phyloP scores from a whole-genome alignment of 2,329 filamentous ascomycete genomes.

The Apiospora sp. region DNA sequence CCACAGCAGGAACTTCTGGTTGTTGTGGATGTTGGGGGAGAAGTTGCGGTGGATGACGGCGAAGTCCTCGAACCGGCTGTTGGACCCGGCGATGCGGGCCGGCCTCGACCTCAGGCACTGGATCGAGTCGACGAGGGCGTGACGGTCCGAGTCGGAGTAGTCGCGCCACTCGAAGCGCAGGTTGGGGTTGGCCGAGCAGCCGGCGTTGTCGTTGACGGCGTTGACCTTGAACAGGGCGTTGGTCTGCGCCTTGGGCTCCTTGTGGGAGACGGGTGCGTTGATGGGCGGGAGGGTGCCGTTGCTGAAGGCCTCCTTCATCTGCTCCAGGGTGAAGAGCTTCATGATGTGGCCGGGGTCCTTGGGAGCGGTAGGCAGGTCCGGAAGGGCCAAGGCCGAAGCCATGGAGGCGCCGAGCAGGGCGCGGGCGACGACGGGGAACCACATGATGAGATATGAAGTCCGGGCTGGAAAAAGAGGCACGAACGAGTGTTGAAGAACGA shows the following conservation, averaged over 20 bases:
- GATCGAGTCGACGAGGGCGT: slow-evolving; percentile 41
- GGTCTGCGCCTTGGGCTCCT: neutral
- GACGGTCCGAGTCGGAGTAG: slow-evolving; percentile 40
- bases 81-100: slow-evolving; percentile 36
- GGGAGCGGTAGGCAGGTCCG: neutral
- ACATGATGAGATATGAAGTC: slow-evolving; percentile 2
- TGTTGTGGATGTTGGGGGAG: slow-evolving; percentile 43
- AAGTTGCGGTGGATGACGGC: slow-evolving; percentile 42
- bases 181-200: slow-evolving; percentile 38
- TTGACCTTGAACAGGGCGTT: slow-evolving; percentile 3
- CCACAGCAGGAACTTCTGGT: slow-evolving; percentile 43
- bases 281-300: slow-evolving; percentile 21
- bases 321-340: slow-evolving; percentile 22
- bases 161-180: slow-evolving; percentile 43
- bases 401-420: slow-evolving; percentile 24
- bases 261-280: slow-evolving; percentile 1
- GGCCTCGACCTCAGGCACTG: slow-evolving; percentile 40
- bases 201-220: slow-evolving; percentile 7
- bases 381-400: slow-evolving; percentile 12
- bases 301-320: slow-evolving; percentile 19
- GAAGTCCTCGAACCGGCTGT: slow-evolving; percentile 44
- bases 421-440: slow-evolving; percentile 20
- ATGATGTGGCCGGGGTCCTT: neutral
- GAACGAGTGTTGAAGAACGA: neutral
- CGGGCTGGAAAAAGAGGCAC: neutral